Evolutionary conservation across 192 early-diverging fungal genomes (phyloP).

Genomic region (Phlyctochytrium planicorne): DNA sequence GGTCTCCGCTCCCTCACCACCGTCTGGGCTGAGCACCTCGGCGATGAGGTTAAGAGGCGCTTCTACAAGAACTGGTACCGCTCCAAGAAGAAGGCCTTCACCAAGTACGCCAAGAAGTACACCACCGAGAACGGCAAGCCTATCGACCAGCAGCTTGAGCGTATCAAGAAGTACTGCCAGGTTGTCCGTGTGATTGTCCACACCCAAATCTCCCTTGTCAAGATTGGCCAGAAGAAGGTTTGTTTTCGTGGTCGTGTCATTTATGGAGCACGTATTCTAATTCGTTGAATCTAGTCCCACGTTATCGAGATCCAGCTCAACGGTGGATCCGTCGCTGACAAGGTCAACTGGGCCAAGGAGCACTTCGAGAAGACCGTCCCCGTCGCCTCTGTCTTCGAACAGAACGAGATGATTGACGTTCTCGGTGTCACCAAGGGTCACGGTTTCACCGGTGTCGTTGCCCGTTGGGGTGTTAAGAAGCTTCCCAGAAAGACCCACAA

Average conservation of each 20-base stretch:
- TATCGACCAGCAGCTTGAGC: conserved; percentile 88
- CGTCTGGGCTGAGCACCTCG: conserved; percentile 99
- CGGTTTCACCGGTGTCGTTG: conserved; percentile 98
- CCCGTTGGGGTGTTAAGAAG: conserved; percentile 99
- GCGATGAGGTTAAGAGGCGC: conserved; percentile 95
- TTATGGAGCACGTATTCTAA: not conserved
- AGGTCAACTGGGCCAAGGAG: conserved; percentile 96
- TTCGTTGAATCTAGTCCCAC: conserved; percentile 64
- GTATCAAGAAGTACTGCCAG: conserved; percentile 99
- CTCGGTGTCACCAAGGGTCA: conserved; percentile 99
- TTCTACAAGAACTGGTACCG: conserved; percentile 99
- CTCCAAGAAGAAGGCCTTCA: conserved; percentile 99
- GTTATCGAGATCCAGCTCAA: conserved; percentile 99
- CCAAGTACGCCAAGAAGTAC: conserved; percentile 98
- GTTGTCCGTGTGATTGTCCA: conserved; percentile 97
- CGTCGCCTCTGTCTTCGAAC: conserved; percentile 89
- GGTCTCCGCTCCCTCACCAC: conserved; percentile 98
- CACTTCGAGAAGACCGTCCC: conserved; percentile 97
- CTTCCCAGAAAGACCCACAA: conserved; percentile 99
- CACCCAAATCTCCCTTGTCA: conserved; percentile 95
- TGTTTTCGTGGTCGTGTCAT: conserved; percentile 1
- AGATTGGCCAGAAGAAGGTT: conserved; percentile 94
- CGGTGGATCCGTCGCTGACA: conserved; percentile 92
- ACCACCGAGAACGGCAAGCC: conserved; percentile 72
- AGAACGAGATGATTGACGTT: conserved; percentile 98